phyloP scores from a whole-genome alignment of 1,284 basidiomycete genomes.

The Trametes sp. region DNA sequence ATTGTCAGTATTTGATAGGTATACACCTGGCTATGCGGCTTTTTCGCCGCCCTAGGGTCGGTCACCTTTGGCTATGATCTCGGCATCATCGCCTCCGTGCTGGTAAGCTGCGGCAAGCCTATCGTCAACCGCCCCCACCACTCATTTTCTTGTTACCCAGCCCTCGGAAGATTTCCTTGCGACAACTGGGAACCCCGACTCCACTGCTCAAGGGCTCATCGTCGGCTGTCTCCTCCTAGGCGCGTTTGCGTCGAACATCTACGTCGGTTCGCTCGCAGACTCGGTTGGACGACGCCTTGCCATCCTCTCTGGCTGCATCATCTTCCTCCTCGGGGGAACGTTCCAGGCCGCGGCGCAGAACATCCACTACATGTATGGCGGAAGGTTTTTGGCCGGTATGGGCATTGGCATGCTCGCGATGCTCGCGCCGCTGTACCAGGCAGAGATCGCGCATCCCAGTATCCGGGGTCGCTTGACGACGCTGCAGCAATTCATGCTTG shows the following conservation, averaged over 20 bases:
- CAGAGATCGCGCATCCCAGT: conserved; percentile 70
- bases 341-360: conserved; percentile 59
- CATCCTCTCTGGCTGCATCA: conserved; percentile 46
- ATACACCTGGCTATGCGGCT: conserved; percentile 69
- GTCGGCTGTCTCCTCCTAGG: conserved; percentile 46
- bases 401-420: conserved; percentile 61
- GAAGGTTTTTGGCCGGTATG: conserved; percentile 65
- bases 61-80: conserved; percentile 49
- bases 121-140: too few relatives aligned
- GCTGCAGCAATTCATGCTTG: conserved; percentile 64
- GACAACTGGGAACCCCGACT: conserved; percentile 40
- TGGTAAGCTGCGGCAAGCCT: too few relatives aligned
- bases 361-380: conserved; percentile 67
- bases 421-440: conserved; percentile 66
- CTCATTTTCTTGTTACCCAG: too few relatives aligned
- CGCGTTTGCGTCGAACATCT: conserved; percentile 48
- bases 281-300: conserved; percentile 39
- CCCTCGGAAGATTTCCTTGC: conserved; percentile 40
- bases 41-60: conserved; percentile 56
- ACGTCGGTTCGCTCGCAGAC: conserved; percentile 45
- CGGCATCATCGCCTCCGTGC: conserved; percentile 50
- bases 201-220: conserved; percentile 51
- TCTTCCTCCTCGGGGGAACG: conserved; percentile 60
- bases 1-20: conserved; percentile 36
- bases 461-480: conserved; percentile 68